A percentile compares a stretch with the other conserved stretches of the same genome.
Evolutionary conservation across 1,284 basidiomycete species (phyloP).

Genomic region (Xerocomus minutiporus): DNA sequence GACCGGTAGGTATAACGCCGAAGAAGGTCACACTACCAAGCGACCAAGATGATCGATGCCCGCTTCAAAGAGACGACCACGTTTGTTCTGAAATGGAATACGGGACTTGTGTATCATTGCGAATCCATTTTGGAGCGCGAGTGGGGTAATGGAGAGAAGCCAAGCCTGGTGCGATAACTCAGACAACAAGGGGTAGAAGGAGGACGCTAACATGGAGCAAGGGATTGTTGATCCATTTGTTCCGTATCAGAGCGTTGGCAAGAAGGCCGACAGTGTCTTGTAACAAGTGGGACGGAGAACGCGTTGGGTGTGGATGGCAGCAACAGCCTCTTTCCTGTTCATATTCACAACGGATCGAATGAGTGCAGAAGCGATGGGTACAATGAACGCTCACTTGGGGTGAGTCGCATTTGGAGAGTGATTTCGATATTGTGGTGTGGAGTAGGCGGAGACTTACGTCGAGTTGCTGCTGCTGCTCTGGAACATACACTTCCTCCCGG

Average conservation of each 20-base stretch:
- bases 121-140: constrained; percentile 76
- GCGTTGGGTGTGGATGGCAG: constrained; percentile 57
- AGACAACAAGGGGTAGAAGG: constrained; percentile 7
- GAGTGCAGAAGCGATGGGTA: neutral
- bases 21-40: constrained; percentile 86
- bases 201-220: constrained; percentile 64
- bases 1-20: constrained; percentile 57
- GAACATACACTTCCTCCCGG: constrained; percentile 42
- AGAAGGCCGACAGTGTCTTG: constrained; percentile 77
- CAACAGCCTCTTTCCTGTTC: constrained; percentile 43
- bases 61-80: constrained; percentile 81
- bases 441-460: constrained; percentile 16
- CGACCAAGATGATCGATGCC: constrained; percentile 66
- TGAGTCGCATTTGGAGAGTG: constrained; percentile 46
- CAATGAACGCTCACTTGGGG: constrained; percentile 24
- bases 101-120: constrained; percentile 76
- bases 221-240: constrained; percentile 81
- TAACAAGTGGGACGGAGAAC: constrained; percentile 74
- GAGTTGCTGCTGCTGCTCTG: constrained; percentile 20
- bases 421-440: constrained; percentile 51
- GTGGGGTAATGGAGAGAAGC: constrained; percentile 78
- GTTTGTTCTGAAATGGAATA: constrained; percentile 72
- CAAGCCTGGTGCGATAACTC: constrained; percentile 55
- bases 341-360: neutral
- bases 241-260: constrained; percentile 71